Evolutionary conservation across 805 yeast genomes (phyloP).

Genomic region (Myxozyma nipponensis): DNA sequence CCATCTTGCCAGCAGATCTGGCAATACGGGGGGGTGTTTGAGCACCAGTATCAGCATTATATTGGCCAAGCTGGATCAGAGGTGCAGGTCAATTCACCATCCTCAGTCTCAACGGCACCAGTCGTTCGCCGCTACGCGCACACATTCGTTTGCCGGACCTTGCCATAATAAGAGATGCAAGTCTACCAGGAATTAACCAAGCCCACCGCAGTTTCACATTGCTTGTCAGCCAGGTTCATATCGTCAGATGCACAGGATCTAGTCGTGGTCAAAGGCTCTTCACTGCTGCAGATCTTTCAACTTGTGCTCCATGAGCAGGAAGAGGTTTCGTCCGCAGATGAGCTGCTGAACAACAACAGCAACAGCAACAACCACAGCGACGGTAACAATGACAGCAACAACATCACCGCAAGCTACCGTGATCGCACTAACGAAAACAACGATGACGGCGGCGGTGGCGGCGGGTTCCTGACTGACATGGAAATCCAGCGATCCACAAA

Average conservation of each 20-base stretch:
- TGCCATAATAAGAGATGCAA: constrained; percentile 72
- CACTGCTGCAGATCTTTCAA: constrained; percentile 60
- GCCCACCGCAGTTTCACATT: constrained; percentile 68
- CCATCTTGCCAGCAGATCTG: too few species aligned
- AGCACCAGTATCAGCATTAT: too few species aligned
- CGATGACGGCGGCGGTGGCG: constrained; percentile 8
- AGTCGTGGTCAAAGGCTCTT: constrained; percentile 61
- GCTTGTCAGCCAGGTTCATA: constrained; percentile 39
- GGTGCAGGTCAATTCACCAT: too few species aligned
- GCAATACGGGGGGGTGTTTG: too few species aligned
- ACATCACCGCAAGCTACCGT: background rate
- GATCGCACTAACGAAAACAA: background rate
- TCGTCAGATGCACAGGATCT: constrained; percentile 44
- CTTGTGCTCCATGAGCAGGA: constrained; percentile 36
- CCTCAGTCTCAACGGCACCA: too few species aligned
- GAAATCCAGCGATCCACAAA: constrained; percentile 30
- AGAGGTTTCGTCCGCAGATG: constrained; percentile 26
- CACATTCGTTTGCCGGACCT: too few species aligned
- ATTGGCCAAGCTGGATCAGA: too few species aligned
- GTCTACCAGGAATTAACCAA: constrained; percentile 71
- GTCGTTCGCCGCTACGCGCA: too few species aligned
- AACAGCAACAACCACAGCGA: constrained; percentile 4
- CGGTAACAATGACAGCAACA: background rate
- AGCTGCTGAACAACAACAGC: constrained; percentile 28
- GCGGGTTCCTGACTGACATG: constrained; percentile 28